Evolutionary conservation across 257 asterid species (phyloP), one percentile per base, ranked within the genome.

Genomic region (Coffea canephora): DNA sequence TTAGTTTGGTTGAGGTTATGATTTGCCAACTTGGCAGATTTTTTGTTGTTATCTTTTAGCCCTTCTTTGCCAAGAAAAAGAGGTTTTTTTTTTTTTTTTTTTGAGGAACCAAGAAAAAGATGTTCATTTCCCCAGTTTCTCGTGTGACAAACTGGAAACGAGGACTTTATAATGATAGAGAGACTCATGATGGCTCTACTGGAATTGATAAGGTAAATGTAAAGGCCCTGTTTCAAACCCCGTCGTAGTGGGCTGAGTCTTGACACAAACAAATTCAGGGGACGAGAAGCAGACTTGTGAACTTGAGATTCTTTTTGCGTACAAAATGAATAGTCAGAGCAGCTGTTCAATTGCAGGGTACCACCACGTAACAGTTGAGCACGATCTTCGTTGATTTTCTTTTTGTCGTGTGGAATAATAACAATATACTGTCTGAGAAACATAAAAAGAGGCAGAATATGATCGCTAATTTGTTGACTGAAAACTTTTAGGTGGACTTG

Each of bases 21-120:
- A 31, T 77, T 66, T 77, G 80, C 49, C 10, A 0, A 18, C 59
- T 72, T 52, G 52, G 69, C 31, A 77, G 34, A 50, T 18, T 68
- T n/a, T 52, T 64, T 39, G 41, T 39, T 39, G 1, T 39, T 39
- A 39, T 39, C 18, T 27, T 13, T 77, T 31, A 2, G 0, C 14
- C 69, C 69, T 36, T n/a, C 50, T 77, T 66, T 77, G 80, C 49
- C 10, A 0, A 18, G 11, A n/a, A 39, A 43, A 61, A 41, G 43
- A 55, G 14, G 50, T 0, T 14, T 13, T 1, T 13, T n/a, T 31
- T 0, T 14, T 13, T 1, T 13, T n/a, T 31, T 31, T 31, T 31
- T 31, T 31, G 34, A 31, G 34, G 34, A 31, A 31, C 49, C 10
- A 0, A 18, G 11, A n/a, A 39, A 43, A 61, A 41, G 43, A 55